A percentile compares a stretch with the other conserved stretches of the same genome.
These are phyloP conservation scores for Euphorbia corollata DNA, from an alignment of 441 rosid species.

Conservation along the genomic window DNA sequence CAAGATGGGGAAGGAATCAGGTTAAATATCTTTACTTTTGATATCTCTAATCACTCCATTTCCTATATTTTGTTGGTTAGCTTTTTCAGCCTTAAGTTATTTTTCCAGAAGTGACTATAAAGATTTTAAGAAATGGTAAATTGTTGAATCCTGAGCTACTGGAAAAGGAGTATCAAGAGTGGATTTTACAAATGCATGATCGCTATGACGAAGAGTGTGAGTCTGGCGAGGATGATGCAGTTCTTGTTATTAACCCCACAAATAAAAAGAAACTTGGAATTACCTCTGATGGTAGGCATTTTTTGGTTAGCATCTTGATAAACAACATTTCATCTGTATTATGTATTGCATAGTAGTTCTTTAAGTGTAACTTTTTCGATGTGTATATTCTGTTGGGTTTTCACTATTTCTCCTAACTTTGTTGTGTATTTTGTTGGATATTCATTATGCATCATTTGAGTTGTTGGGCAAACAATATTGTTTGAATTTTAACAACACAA, in stretches of 20 bases:
- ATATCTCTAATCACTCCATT: background rate
- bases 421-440: too few relatives aligned
- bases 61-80: background rate
- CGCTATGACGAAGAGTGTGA: constrained; percentile 47
- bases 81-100: background rate
- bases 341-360: background rate
- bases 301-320: background rate
- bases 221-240: constrained; percentile 52
- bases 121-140: constrained; percentile 35
- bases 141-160: constrained; percentile 29
- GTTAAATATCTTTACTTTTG: constrained; percentile 22
- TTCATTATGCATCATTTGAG: background rate
- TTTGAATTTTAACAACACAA: background rate
- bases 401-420: too few relatives aligned
- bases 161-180: constrained; percentile 50
- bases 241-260: constrained; percentile 32
- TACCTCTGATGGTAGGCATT: constrained; percentile 45
- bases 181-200: constrained; percentile 66
- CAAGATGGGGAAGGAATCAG: constrained; percentile 36
- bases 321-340: background rate
- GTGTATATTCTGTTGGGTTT: background rate
- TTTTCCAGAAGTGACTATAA: constrained; percentile 34
- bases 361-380: background rate
- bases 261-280: constrained; percentile 50
- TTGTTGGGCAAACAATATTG: constrained; percentile 4